Conservation (phyloP, 139 green algal species). For the Closterium sp. region DNA sequence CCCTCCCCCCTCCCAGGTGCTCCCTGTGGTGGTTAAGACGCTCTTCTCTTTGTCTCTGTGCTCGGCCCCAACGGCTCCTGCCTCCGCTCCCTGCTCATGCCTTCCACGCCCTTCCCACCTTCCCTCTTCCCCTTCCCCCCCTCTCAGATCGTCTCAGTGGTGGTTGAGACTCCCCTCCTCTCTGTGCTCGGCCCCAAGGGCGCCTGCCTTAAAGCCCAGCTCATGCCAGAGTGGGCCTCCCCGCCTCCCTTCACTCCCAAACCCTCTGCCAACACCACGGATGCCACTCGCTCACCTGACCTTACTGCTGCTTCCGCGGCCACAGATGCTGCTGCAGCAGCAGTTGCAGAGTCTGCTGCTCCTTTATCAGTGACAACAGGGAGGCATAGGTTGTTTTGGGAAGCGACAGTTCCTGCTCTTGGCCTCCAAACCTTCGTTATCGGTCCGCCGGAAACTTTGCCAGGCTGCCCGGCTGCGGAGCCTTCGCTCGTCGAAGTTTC, state of each 20-base stretch:
- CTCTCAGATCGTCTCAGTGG: constrained; percentile 15
- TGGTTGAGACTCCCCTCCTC: not conserved
- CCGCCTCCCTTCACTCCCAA: not conserved
- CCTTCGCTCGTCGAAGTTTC: not conserved
- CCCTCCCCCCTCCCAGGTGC: too few species aligned
- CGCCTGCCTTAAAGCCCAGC: constrained; percentile 9
- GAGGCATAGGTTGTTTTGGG: not conserved
- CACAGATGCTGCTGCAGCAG: not conserved
- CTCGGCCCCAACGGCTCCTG: too few species aligned
- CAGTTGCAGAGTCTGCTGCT: not conserved
- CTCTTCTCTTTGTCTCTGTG: too few species aligned
- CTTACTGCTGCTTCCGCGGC: not conserved
- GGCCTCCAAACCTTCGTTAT: constrained; percentile 41
- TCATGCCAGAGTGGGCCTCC: constrained; percentile 14
- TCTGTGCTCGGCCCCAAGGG: constrained; percentile 16
- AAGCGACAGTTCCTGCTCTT: constrained; percentile 10
- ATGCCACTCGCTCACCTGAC: not conserved
- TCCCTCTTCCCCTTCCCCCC: too few species aligned
- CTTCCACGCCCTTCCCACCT: too few species aligned
- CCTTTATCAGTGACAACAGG: not conserved
- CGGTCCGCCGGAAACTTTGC: not conserved
- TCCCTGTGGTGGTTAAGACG: too few species aligned
- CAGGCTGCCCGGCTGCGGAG: not conserved
- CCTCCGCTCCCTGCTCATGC: not conserved
- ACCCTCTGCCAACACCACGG: not conserved